These are phyloP conservation scores for Lentinula boryana DNA, from an alignment of 768 basidiomycete genomes.

Conservation along the genomic window DNA sequence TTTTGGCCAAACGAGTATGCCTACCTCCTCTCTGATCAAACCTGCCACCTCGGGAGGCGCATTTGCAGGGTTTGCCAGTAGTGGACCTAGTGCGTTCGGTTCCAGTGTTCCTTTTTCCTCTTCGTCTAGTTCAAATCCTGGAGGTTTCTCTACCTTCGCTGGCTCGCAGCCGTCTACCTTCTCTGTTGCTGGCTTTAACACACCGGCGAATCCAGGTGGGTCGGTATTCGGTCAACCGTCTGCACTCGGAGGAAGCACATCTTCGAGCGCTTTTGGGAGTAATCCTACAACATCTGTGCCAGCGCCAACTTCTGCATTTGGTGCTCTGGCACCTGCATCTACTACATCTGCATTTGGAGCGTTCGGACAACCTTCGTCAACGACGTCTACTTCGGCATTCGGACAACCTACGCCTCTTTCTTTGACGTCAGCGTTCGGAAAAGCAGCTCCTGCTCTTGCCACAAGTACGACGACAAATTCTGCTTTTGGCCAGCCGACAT, in stretches of 20 bases:
- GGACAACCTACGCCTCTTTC: slow-evolving; percentile 13
- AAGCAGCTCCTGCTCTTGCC: slow-evolving; percentile 11
- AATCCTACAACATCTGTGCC: neutral
- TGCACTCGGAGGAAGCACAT: neutral
- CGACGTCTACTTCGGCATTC: slow-evolving; percentile 6
- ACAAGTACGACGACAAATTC: slow-evolving; percentile 19
- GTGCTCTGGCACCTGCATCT: neutral
- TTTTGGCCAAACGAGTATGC: slow-evolving; percentile 8
- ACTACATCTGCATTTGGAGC: slow-evolving; percentile 16
- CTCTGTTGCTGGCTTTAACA: neutral
- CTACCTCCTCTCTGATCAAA: slow-evolving; percentile 8
- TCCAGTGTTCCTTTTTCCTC: slow-evolving; percentile 16
- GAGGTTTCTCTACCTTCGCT: slow-evolving; percentile 27
- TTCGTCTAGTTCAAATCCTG: slow-evolving; percentile 13
- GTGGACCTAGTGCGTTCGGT: slow-evolving; percentile 7
- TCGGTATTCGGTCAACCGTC: slow-evolving; percentile 10
- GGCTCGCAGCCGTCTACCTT: slow-evolving; percentile 6
- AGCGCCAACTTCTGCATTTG: slow-evolving; percentile 3
- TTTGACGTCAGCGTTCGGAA: slow-evolving; percentile 15
- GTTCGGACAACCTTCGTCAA: slow-evolving; percentile 22
- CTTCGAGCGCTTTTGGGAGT: neutral
- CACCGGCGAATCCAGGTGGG: neutral
- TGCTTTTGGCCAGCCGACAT: slow-evolving; percentile 25
- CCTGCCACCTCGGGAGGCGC: neutral
- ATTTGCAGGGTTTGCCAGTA: neutral